A percentile compares a stretch with the other conserved stretches of the same genome.
Conservation (phyloP, 345 rosid genomes). For the Citrus reticulata region DNA sequence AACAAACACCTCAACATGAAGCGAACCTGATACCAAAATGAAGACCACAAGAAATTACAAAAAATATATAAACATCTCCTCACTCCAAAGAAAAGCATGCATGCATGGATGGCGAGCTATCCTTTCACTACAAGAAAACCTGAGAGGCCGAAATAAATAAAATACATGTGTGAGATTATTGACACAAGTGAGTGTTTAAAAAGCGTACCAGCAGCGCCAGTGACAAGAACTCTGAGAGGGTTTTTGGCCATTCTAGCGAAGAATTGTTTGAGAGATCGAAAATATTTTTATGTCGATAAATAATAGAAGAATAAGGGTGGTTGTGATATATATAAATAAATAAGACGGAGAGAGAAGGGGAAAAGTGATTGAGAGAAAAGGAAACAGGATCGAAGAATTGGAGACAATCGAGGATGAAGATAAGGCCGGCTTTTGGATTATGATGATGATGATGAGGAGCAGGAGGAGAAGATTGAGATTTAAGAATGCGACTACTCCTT, state of each 20-base stretch:
- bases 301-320: neutral
- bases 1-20: neutral
- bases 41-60: constrained; percentile 9
- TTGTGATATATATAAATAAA: neutral
- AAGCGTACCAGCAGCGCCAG: constrained; percentile 31
- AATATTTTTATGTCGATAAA: neutral
- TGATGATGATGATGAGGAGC: neutral
- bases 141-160: neutral
- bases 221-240: constrained; percentile 28
- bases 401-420: constrained; percentile 16
- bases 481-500: neutral
- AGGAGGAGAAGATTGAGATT: no score
- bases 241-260: constrained; percentile 15
- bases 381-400: neutral
- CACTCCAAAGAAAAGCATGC: constrained; percentile 26
- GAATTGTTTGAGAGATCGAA: neutral
- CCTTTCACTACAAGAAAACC: neutral
- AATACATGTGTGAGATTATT: no score
- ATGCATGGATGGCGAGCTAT: neutral
- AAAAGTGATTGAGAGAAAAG: constrained; percentile 12
- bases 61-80: neutral
- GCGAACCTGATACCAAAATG: constrained; percentile 25
- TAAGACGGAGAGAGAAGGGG: constrained; percentile 15
- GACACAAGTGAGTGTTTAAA: neutral
- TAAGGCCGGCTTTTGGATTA: neutral